Evolutionary conservation across 371 early-diverging fungal genomes (phyloP).

Genomic region (Blakeslea trispora): DNA sequence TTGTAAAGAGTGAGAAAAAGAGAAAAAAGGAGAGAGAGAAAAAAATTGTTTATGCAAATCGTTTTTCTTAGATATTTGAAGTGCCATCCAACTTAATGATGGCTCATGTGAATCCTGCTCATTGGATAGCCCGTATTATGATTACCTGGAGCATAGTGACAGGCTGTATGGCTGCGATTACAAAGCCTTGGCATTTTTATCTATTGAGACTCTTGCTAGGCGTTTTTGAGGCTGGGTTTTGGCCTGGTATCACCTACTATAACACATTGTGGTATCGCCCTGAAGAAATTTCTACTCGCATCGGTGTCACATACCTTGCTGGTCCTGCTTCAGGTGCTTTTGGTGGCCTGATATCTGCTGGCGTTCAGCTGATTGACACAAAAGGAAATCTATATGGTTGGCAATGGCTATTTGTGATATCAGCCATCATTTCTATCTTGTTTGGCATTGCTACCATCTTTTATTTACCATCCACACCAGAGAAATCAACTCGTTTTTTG

Average conservation of each 20-base stretch:
- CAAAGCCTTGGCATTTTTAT: slow-evolving; percentile 52
- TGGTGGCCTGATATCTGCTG: slow-evolving; percentile 53
- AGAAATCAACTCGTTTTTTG: slow-evolving; percentile 40
- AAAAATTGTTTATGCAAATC: too few species aligned
- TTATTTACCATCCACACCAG: slow-evolving; percentile 45
- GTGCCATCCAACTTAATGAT: slow-evolving; percentile 54
- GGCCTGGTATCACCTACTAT: slow-evolving; percentile 54
- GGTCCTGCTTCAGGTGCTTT: slow-evolving; percentile 52
- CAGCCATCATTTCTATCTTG: slow-evolving; percentile 36
- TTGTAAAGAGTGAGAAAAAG: slow-evolving; percentile 33
- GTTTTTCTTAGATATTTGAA: slow-evolving; percentile 50
- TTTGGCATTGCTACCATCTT: slow-evolving; percentile 47
- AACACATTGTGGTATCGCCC: slow-evolving; percentile 53
- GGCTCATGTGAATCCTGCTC: slow-evolving; percentile 49
- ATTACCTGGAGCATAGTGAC: slow-evolving; percentile 55
- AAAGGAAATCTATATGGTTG: slow-evolving; percentile 46
- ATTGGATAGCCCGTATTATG: slow-evolving; percentile 56
- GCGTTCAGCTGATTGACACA: slow-evolving; percentile 47
- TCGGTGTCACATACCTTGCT: slow-evolving; percentile 50
- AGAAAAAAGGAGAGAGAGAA: too few species aligned
- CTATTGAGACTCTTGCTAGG: slow-evolving; percentile 50
- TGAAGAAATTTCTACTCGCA: slow-evolving; percentile 45
- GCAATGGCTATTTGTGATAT: slow-evolving; percentile 53
- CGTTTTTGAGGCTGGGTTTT: slow-evolving; percentile 54
- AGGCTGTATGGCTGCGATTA: slow-evolving; percentile 50